Conservation (phyloP, 2,329 filamentous ascomycete genomes). For the Diaporthe caulivora region DNA sequence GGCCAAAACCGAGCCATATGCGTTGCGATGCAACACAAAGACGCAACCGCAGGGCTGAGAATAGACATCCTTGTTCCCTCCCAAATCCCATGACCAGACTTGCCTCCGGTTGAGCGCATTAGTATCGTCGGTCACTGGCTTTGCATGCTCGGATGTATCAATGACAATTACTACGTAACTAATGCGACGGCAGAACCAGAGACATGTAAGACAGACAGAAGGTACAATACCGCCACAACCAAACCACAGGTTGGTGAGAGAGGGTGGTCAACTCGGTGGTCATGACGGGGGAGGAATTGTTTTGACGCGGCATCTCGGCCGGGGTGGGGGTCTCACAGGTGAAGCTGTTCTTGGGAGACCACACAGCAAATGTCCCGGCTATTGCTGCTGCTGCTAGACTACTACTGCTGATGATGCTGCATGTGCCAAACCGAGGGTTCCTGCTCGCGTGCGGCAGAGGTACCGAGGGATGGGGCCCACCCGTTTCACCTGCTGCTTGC, state of each 20-base stretch:
- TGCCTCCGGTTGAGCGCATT: conserved; percentile 12
- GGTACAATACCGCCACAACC: background rate
- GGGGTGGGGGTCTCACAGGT: conserved; percentile 18
- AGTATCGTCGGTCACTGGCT: background rate
- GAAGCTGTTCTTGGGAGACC: conserved; percentile 19
- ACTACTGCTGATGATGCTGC: background rate
- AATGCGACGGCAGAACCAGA: background rate
- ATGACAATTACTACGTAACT: background rate
- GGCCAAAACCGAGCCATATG: no score
- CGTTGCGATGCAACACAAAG: background rate
- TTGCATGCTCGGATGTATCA: background rate
- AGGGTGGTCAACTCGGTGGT: conserved; percentile 6
- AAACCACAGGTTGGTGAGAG: background rate
- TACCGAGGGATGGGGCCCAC: conserved; percentile 23
- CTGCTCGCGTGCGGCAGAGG: conserved; percentile 27
- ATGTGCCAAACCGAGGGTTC: conserved; percentile 23
- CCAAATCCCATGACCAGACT: conserved; percentile 20
- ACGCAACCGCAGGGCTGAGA: conserved; percentile 37
- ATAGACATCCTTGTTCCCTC: conserved; percentile 31
- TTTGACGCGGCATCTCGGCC: conserved; percentile 6
- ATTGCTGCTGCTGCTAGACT: no score
- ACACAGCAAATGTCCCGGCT: background rate
- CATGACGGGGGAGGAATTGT: background rate
- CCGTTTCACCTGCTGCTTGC: conserved; percentile 29
- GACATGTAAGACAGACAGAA: background rate